Conservation (phyloP, 768 basidiomycete species). For the Pleurotus platypus region DNA sequence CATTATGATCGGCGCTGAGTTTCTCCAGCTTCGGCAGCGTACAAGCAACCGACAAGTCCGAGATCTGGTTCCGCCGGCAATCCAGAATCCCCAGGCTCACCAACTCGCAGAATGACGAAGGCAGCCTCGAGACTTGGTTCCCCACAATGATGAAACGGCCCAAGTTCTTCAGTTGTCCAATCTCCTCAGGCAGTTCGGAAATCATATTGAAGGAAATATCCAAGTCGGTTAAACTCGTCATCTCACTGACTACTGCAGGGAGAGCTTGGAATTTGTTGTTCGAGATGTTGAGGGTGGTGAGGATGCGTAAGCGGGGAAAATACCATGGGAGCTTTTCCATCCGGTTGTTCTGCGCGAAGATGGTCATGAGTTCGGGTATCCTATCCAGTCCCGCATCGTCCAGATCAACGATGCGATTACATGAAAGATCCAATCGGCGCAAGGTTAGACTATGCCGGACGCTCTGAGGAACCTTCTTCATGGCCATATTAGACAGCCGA, state of each 20-base stretch:
- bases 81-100: conserved; percentile 68
- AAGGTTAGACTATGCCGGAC: conserved; percentile 74
- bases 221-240: conserved; percentile 74
- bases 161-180: conserved; percentile 66
- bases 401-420: conserved; percentile 86
- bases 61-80: conserved; percentile 80
- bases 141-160: conserved; percentile 80
- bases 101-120: conserved; percentile 54
- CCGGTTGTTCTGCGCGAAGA: conserved; percentile 88
- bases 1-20: conserved; percentile 81
- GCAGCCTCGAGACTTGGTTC: conserved; percentile 75
- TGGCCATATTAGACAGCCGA: conserved; percentile 84
- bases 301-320: conserved; percentile 68
- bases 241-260: conserved; percentile 70
- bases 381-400: conserved; percentile 82
- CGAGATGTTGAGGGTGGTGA: conserved; percentile 85
- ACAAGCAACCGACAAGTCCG: conserved; percentile 67
- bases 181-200: conserved; percentile 72
- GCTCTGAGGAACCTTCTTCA: conserved; percentile 88
- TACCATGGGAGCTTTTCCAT: conserved; percentile 84
- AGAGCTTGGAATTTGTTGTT: conserved; percentile 88
- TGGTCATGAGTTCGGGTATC: conserved; percentile 61
- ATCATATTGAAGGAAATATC: conserved; percentile 96
- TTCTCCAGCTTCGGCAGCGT: conserved; percentile 64
- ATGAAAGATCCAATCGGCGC: conserved; percentile 82